A percentile compares a stretch with the other conserved stretches of the same genome.
These are phyloP conservation scores for Vitis hybrid DNA, from an alignment of 177 flowering plant species.

Conservation along the genomic window DNA sequence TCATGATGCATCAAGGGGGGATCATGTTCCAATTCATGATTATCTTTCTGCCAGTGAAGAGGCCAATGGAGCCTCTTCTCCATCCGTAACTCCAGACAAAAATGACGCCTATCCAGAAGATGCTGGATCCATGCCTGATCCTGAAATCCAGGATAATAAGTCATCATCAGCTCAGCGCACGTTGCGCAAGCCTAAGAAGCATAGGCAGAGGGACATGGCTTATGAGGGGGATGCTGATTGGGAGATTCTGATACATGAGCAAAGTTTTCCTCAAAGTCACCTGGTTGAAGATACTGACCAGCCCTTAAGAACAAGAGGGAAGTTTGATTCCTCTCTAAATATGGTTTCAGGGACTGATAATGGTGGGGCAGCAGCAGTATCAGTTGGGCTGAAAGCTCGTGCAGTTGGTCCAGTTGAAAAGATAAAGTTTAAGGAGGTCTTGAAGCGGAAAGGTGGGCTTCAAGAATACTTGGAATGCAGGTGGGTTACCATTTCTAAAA, in stretches of 20 bases:
- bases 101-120: constrained; percentile 44
- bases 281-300: constrained; percentile 29
- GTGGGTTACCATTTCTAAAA: constrained; percentile 36
- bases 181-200: constrained; percentile 60
- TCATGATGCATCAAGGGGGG: constrained; percentile 23
- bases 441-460: constrained; percentile 92
- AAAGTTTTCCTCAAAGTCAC: constrained; percentile 40
- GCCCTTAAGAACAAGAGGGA: constrained; percentile 41
- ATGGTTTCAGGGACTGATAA: constrained; percentile 44
- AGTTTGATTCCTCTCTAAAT: constrained; percentile 35
- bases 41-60: constrained; percentile 30
- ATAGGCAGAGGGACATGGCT: constrained; percentile 89
- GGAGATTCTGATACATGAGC: constrained; percentile 65
- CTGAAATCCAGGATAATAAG: constrained; percentile 38
- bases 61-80: constrained; percentile 35
- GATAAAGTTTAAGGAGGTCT: constrained; percentile 83
- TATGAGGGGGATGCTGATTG: constrained; percentile 95
- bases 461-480: constrained; percentile 95
- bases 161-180: constrained; percentile 42
- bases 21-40: constrained; percentile 25
- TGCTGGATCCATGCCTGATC: constrained; percentile 30
- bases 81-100: constrained; percentile 29
- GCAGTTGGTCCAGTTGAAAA: constrained; percentile 80
- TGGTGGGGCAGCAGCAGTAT: constrained; percentile 78
- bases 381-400: constrained; percentile 87